Base-by-base conservation (phyloP, 73 alveolate genomes). In the Paramecium biaurelia region DNA sequence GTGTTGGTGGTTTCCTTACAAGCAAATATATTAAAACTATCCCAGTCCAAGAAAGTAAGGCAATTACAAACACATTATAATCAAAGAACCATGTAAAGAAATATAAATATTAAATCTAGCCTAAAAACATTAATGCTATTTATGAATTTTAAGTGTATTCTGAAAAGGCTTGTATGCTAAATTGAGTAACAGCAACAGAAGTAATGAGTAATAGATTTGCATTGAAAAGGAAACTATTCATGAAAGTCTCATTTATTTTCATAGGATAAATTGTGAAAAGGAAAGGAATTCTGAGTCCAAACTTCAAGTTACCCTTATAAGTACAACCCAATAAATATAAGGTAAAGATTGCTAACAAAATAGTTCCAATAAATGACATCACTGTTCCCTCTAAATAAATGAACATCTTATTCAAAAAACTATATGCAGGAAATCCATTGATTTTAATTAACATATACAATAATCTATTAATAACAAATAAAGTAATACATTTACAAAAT, bases 211-310 rank as follows among this genome's bases (percentile, higher is more conserved):
- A 68, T 26, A 94, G 70, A 7, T 95, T 93, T 18, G 94, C 93
- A 94, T 95, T 95, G 68, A 95, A 95, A 72, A 95, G 92, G 92
- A 95, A 95, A 12, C 96, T 90, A 76, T 93, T 92, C 98, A 95
- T 95, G 86, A 92, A 95, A 7, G 98, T 95, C 86, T 93, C 96
- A 57, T 95, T 94, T 86, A 92, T 92, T 85, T 95, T 92, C 98
- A 95, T 95, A 1, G 98, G 98, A 74, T 95, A 93, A 15, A 95
- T 94, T 7, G 94, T 59, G 93, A 93, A 93, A 26, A 94, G 92
- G 82, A 93, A 93, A 58, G 95, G 93, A 82, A 95, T 59, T 93
- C 97, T 94, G 21, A 95, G 93, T 24, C 98, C 98, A 41, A 93
- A 93, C 85, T 93, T 86, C 28, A 95, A 84, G 85, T 95, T 95